Percentiles rank a stretch among this genome's conserved stretches.
phyloP scores from a whole-genome alignment of 441 rosid species.

The Erodium trifolium region DNA sequence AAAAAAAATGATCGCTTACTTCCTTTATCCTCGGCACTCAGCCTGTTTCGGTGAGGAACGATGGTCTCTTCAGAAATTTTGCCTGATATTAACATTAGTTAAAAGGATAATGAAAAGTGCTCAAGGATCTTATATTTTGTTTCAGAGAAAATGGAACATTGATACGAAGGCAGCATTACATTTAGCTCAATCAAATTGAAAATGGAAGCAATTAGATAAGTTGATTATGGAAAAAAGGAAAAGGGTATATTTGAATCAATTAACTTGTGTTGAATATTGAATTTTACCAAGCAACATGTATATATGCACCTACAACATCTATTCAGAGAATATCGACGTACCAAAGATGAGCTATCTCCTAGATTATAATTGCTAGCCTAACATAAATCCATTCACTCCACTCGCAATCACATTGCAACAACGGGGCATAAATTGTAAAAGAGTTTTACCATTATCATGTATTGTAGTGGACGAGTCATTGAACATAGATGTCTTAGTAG shows the following conservation, averaged over 20 bases:
- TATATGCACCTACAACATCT: too few species aligned
- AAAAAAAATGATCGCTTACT: constrained; percentile 14
- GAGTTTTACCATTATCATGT: constrained; percentile 51
- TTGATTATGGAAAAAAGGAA: too few species aligned
- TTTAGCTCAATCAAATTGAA: not conserved
- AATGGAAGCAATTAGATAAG: not conserved
- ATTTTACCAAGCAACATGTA: too few species aligned
- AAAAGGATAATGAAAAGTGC: not conserved
- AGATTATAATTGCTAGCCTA: too few species aligned
- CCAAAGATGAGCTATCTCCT: too few species aligned
- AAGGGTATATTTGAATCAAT: too few species aligned
- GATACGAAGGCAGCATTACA: not conserved
- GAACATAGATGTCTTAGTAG: constrained; percentile 37
- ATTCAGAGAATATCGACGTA: too few species aligned
- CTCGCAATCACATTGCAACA: too few species aligned
- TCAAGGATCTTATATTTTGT: not conserved
- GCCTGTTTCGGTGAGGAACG: constrained; percentile 23
- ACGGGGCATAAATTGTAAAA: not conserved
- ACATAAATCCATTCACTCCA: too few species aligned
- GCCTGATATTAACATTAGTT: constrained; percentile 28
- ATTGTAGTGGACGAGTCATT: constrained; percentile 33
- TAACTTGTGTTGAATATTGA: too few species aligned
- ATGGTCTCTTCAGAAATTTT: constrained; percentile 25
- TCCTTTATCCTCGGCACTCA: constrained; percentile 32
- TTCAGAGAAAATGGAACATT: not conserved